Evolutionary conservation across 495 filamentous ascomycete genomes (phyloP).

Genomic region (Rostrohypoxylon terebratum): DNA sequence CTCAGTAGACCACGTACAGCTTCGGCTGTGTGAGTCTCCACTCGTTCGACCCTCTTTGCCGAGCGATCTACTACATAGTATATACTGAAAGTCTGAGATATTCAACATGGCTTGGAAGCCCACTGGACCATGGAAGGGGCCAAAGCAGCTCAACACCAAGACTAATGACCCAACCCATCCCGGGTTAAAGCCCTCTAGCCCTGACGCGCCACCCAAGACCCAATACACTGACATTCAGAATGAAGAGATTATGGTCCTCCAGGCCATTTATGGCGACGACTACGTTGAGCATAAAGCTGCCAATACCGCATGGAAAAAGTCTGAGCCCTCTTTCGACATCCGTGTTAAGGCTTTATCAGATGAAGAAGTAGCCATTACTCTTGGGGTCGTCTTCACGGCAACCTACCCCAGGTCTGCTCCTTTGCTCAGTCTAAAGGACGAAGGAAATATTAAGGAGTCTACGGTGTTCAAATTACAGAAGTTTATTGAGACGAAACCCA

Average conservation of each 20-base stretch:
- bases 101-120: slow-evolving; percentile 61
- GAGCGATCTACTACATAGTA: slow-evolving; percentile 35
- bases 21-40: slow-evolving; percentile 49
- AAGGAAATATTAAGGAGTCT: slow-evolving; percentile 69
- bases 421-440: slow-evolving; percentile 74
- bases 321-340: slow-evolving; percentile 84
- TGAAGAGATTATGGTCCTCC: slow-evolving; percentile 86
- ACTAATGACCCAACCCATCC: slow-evolving; percentile 56
- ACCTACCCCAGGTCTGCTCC: slow-evolving; percentile 94
- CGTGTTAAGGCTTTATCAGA: slow-evolving; percentile 77
- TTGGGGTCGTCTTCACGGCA: slow-evolving; percentile 81
- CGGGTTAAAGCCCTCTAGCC: slow-evolving; percentile 55
- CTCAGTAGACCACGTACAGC: slow-evolving; percentile 49
- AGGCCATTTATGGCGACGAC: slow-evolving; percentile 93
- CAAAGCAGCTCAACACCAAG: slow-evolving; percentile 50
- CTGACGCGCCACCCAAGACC: slow-evolving; percentile 56
- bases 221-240: slow-evolving; percentile 87
- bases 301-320: slow-evolving; percentile 90
- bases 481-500: slow-evolving; percentile 76
- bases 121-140: slow-evolving; percentile 55
- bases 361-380: slow-evolving; percentile 69
- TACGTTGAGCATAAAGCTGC: slow-evolving; percentile 78
- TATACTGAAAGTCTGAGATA: slow-evolving; percentile 25
- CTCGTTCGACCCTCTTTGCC: slow-evolving; percentile 41
- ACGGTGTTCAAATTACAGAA: slow-evolving; percentile 75